A percentile compares a stretch with the other conserved stretches of the same genome.
These are phyloP conservation scores for Candida buenavistaensis DNA, from an alignment of 1,139 yeast genomes.

Conservation along the genomic window DNA sequence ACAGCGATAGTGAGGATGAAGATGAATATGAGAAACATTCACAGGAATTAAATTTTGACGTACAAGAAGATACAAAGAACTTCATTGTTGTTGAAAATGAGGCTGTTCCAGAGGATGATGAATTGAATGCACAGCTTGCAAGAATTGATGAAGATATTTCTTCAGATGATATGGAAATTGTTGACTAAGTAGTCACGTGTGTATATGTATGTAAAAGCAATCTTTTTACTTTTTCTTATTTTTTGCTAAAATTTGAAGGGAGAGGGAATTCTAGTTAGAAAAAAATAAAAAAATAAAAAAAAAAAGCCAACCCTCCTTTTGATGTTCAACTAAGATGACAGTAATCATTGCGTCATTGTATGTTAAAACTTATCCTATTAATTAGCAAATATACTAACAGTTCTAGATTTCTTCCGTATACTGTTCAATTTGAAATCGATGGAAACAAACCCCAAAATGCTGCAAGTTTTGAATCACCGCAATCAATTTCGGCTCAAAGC, in stretches of 20 bases:
- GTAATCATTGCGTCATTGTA: conserved; percentile 63
- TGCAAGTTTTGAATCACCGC: conserved; percentile 7
- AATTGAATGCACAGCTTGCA: too few relatives aligned
- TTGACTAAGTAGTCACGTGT: conserved; percentile 7
- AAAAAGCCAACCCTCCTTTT: background rate
- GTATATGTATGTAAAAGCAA: too few relatives aligned
- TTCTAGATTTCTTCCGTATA: conserved; percentile 66
- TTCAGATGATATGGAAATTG: conserved; percentile 9
- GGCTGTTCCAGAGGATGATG: background rate
- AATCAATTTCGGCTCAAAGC: conserved; percentile 5
- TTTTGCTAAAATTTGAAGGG: background rate
- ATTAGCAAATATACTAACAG: conserved; percentile 10
- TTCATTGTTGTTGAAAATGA: conserved; percentile 5
- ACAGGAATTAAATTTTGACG: conserved; percentile 16
- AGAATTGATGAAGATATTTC: too few relatives aligned
- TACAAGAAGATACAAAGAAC: conserved; percentile 5
- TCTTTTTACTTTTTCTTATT: background rate
- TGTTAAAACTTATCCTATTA: conserved; percentile 24
- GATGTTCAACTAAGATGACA: too few relatives aligned
- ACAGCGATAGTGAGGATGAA: conserved; percentile 16
- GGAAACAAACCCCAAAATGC: conserved; percentile 11
- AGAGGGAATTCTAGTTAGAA: too few relatives aligned
- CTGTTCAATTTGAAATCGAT: conserved; percentile 70
- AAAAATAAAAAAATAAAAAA: background rate
- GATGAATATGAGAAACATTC: conserved; percentile 13